Conservation (phyloP, 345 rosid genomes). For the Eutrema japonicum region DNA sequence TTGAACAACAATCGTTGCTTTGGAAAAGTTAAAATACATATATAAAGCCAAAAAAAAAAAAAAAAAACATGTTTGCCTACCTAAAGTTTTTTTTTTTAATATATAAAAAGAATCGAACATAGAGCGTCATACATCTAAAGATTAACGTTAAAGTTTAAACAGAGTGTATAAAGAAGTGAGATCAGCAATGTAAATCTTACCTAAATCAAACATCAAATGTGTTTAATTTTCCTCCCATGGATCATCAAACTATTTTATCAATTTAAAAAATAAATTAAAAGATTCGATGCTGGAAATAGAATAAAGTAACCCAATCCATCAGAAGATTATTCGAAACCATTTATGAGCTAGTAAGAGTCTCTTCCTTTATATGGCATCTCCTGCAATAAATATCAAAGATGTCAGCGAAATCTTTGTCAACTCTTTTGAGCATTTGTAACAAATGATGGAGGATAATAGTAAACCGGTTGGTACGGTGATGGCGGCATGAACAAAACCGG, state of each 20-base stretch:
- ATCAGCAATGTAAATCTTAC: conserved; percentile 27
- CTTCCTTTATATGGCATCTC: conserved; percentile 46
- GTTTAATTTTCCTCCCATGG: conserved; percentile 26
- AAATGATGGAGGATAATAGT: conserved; percentile 3
- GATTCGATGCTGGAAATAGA: conserved; percentile 26
- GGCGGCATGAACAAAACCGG: conserved; percentile 71
- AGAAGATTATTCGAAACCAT: conserved; percentile 33
- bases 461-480: conserved; percentile 66
- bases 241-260: conserved; percentile 29
- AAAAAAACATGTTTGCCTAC: conserved; percentile 31
- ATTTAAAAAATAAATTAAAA: background rate
- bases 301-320: conserved; percentile 4
- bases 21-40: background rate
- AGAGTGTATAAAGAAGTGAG: conserved; percentile 32
- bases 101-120: background rate
- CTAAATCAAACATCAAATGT: conserved; percentile 31
- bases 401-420: conserved; percentile 7
- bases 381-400: conserved; percentile 9
- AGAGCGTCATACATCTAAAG: conserved; percentile 23
- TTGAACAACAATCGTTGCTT: conserved; percentile 27
- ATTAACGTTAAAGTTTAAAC: conserved; percentile 26
- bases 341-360: conserved; percentile 40
- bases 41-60: background rate
- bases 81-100: conserved; percentile 1
- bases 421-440: background rate